These are phyloP conservation scores for Hypoxylon sp. DNA, from an alignment of 2,329 filamentous ascomycete genomes.

Conservation along the genomic window DNA sequence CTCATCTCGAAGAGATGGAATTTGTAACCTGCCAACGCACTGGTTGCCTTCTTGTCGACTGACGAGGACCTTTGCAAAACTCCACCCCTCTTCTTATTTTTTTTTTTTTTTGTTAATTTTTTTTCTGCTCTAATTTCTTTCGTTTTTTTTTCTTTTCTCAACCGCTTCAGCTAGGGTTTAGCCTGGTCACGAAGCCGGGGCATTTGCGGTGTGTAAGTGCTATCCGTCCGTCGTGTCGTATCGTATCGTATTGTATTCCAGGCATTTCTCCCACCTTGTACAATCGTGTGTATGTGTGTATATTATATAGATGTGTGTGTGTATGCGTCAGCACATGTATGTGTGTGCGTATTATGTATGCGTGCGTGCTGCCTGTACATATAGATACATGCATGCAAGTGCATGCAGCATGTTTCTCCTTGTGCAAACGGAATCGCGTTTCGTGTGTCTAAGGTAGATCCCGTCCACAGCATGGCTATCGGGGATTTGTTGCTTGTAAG, in stretches of 20 bases:
- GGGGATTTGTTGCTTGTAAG: conserved; percentile 45
- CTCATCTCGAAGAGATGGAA: conserved; percentile 24
- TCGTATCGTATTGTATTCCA: conserved; percentile 28
- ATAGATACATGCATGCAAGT: conserved; percentile 44
- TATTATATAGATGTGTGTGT: conserved; percentile 46
- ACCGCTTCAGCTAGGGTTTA: background rate
- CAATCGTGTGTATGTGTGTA: conserved; percentile 43
- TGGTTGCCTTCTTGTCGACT: conserved; percentile 24
- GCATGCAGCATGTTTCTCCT: conserved; percentile 46
- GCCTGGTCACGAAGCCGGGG: conserved; percentile 2
- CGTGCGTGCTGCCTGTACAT: conserved; percentile 43
- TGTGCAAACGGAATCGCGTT: conserved; percentile 52
- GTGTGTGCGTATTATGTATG: conserved; percentile 38
- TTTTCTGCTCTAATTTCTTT: background rate
- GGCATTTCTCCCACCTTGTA: conserved; percentile 23
- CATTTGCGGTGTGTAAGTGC: conserved; percentile 11
- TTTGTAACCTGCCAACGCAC: conserved; percentile 40
- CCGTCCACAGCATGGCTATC: conserved; percentile 46
- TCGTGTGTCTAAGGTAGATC: conserved; percentile 39
- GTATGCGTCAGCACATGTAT: conserved; percentile 41
- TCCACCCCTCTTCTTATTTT: conserved; percentile 1
- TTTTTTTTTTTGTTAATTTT: background rate
- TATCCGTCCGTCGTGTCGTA: conserved; percentile 9
- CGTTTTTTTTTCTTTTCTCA: background rate
- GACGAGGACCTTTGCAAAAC: background rate